Evolutionary conservation across 2,329 filamentous ascomycete species (phyloP), one percentile per base, ranked within the genome.

Genomic region (Periconia macrospinosa): DNA sequence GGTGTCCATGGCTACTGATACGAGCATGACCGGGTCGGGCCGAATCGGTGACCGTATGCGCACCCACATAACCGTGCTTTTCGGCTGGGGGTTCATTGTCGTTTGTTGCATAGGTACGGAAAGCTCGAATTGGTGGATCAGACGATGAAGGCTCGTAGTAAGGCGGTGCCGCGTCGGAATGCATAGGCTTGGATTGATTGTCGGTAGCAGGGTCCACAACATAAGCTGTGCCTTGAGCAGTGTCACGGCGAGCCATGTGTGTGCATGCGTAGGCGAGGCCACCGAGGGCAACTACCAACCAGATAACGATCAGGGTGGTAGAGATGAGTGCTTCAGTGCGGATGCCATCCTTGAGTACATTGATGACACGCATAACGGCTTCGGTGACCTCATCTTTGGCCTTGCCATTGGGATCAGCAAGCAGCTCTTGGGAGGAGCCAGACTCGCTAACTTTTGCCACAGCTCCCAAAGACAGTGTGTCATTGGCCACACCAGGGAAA

Each of bases 391-490:
- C 89, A 75, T 97, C 90, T 40, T 86, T 86, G 8, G 92, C 87
- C 52, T 86, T 83, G 58, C 83, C 84, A 30, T 86, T 86, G 0
- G 92, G 87, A 55, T 88, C 85, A n/a, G 91, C 82, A 45, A 97
- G 84, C 72, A 97, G 94, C 11, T 82, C 83, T 40, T 83, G 83
- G 49, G 89, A 84, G 50, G 83, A 83, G 7, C 76, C 71, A 50
- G 75, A 74, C 49, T 75, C 71, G 53, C 77, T 73, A 45, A 84
- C 72, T 63, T 81, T 80, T 23, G 78, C 80, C 30, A 85, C 78
- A 52, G 92, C 90, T 41, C 92, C 92, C 49, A 87, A 78, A 54
- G 90, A 93, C 76, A 97, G 96, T 1, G 89, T 90, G 70, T 96
- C 83, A 64, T 90, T 88, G 23, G 85, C 80, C 56, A 97, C 86